These are phyloP conservation scores for Solanum pinnatisectum DNA, from an alignment of 257 asterid species.

Conservation along the genomic window DNA sequence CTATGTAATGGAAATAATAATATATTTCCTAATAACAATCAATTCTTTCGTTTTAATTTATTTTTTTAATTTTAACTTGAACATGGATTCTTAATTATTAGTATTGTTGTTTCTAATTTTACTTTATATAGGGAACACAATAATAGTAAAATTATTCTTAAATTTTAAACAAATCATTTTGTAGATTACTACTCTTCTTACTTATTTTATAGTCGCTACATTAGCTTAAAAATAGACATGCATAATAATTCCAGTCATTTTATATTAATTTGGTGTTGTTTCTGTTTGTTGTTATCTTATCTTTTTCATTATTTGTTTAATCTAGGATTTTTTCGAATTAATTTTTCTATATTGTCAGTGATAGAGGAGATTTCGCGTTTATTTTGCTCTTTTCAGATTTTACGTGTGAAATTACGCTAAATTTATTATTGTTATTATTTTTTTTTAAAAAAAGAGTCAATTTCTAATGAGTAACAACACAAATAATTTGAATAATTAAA, in stretches of 20 bases:
- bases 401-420: background rate
- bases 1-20: too few relatives aligned
- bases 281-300: too few relatives aligned
- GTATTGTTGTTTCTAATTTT: background rate
- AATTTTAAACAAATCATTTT: background rate
- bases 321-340: too few relatives aligned
- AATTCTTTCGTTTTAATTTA: too few relatives aligned
- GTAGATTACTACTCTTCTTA: background rate
- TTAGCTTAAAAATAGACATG: background rate
- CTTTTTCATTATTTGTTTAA: too few relatives aligned
- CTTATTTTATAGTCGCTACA: background rate
- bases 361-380: background rate
- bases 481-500: too few relatives aligned
- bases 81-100: too few relatives aligned
- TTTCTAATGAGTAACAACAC: background rate
- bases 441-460: too few relatives aligned
- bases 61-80: too few relatives aligned
- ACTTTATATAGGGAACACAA: background rate
- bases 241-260: background rate
- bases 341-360: too few relatives aligned
- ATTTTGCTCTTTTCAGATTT: background rate
- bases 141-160: background rate
- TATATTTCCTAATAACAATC: too few relatives aligned
- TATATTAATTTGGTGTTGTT: background rate
- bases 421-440: too few relatives aligned